These are phyloP conservation scores for Acanthochlamys bracteata DNA, from an alignment of 106 monocot genomes.

Conservation along the genomic window DNA sequence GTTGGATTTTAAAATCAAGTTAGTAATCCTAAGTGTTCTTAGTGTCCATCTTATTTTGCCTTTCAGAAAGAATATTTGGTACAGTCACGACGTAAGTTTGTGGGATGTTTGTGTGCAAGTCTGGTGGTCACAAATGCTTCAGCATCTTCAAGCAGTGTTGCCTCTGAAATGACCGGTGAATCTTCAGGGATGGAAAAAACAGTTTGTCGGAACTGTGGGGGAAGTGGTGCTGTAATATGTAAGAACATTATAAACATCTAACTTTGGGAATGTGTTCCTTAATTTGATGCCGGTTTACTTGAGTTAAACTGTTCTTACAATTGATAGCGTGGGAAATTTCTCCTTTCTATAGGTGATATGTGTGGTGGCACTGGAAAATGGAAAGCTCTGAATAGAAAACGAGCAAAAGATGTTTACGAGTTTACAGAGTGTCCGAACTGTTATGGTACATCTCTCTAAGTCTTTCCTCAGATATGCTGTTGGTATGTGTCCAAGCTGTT, in stretches of 20 bases:
- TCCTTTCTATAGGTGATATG: constrained; percentile 68
- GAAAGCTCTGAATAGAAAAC: constrained; percentile 95
- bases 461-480: no score
- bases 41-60: not conserved
- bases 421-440: constrained; percentile 97
- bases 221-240: constrained; percentile 88
- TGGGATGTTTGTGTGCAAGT: constrained; percentile 64
- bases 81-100: constrained; percentile 57
- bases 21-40: no score
- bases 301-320: no score
- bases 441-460: constrained; percentile 44
- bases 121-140: constrained; percentile 47
- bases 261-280: not conserved
- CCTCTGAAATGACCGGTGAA: constrained; percentile 23
- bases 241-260: constrained; percentile 17
- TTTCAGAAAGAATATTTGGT: constrained; percentile 15
- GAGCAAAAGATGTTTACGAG: constrained; percentile 96
- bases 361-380: constrained; percentile 96
- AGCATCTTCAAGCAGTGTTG: constrained; percentile 17
- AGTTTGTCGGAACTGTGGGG: constrained; percentile 78
- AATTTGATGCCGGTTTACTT: no score
- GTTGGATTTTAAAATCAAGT: no score
- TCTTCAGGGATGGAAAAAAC: constrained; percentile 36
- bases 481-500: no score
- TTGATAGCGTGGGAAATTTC: no score